phyloP scores from a whole-genome alignment of 23 red algal species.

The Cyanidiococcus yangmingshanensis region DNA sequence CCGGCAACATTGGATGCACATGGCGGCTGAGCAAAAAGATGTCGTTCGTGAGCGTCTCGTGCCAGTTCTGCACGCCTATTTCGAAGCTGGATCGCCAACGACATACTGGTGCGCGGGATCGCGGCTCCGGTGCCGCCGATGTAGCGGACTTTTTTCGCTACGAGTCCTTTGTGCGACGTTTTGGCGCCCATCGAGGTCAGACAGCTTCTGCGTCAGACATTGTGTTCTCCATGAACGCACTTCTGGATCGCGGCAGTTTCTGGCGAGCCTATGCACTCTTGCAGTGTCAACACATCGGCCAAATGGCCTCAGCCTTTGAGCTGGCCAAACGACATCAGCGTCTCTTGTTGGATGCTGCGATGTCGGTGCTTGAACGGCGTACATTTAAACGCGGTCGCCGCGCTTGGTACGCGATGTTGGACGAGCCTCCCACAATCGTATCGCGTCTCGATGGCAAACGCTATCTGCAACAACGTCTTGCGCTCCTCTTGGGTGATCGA shows the following conservation, averaged over 20 bases:
- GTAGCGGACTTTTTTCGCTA: not conserved
- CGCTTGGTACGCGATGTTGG: not conserved
- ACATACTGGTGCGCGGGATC: no score
- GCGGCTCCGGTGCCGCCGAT: no score
- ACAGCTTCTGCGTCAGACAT: not conserved
- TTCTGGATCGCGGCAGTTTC: constrained; percentile 1
- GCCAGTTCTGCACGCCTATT: not conserved
- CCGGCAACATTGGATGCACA: constrained; percentile 72
- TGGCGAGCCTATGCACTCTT: constrained; percentile 5
- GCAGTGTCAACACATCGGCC: not conserved
- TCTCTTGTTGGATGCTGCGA: not conserved
- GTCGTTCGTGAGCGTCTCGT: constrained; percentile 29
- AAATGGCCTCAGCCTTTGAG: not conserved
- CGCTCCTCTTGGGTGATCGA: not conserved
- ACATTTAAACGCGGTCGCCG: not conserved
- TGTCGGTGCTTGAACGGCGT: not conserved
- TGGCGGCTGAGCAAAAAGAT: constrained; percentile 43
- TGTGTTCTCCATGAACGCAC: not conserved
- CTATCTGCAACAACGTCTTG: not conserved
- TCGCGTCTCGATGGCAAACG: not conserved
- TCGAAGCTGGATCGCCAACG: no score
- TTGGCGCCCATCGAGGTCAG: not conserved
- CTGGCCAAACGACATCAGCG: not conserved
- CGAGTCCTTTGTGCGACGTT: not conserved
- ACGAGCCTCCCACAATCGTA: not conserved